These are phyloP conservation scores for Ampelocalamus luodianensis DNA, from an alignment of 176 grass and related monocot genomes.

Conservation along the genomic window DNA sequence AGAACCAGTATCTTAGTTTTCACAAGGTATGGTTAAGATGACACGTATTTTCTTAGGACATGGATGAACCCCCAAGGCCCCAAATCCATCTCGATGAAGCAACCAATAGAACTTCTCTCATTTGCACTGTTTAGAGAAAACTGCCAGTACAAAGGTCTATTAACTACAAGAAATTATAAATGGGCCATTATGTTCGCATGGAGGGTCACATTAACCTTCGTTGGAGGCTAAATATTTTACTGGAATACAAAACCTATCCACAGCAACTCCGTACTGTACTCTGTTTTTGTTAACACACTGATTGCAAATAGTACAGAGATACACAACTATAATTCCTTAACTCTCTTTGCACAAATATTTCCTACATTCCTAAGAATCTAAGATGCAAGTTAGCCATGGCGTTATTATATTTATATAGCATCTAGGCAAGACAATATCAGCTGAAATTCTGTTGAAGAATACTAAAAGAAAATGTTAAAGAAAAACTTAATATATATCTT, in stretches of 20 bases:
- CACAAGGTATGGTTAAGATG: constrained; percentile 1
- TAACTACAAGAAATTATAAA: background rate
- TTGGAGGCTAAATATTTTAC: constrained; percentile 1
- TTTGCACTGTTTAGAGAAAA: background rate
- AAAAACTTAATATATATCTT: background rate
- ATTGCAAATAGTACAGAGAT: background rate
- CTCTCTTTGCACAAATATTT: background rate
- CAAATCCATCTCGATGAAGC: background rate
- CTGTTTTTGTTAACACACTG: background rate
- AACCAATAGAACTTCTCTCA: background rate
- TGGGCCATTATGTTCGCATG: background rate
- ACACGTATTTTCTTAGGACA: background rate
- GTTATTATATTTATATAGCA: background rate
- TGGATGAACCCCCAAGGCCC: background rate
- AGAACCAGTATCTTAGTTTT: background rate
- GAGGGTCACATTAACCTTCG: background rate
- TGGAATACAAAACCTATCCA: background rate
- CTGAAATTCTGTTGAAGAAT: background rate
- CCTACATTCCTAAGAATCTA: background rate
- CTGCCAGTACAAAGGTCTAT: background rate
- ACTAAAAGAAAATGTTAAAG: background rate
- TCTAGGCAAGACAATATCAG: background rate
- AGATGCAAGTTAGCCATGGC: background rate
- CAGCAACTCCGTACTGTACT: background rate
- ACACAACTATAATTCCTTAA: background rate